These are phyloP conservation scores for Paspalum notatum DNA, from an alignment of 176 grass and related monocot species.

Conservation along the genomic window DNA sequence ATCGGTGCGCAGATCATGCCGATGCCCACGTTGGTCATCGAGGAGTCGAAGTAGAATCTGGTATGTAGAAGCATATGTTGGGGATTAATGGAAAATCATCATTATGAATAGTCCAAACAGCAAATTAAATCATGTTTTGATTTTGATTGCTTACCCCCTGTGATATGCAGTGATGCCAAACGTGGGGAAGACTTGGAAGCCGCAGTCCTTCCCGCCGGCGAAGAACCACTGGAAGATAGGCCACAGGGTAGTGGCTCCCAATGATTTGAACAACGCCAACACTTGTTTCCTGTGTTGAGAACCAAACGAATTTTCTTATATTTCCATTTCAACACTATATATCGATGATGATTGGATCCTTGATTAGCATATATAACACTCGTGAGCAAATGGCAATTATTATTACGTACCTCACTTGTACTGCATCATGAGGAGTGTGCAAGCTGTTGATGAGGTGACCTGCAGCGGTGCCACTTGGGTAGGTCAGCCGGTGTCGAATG, in stretches of 20 bases:
- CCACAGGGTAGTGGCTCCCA: constrained; percentile 44
- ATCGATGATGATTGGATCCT: too few species aligned
- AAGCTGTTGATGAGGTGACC: constrained; percentile 55
- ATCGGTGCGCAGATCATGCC: neutral
- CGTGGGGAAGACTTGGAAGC: constrained; percentile 48
- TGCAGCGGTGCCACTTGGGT: constrained; percentile 47
- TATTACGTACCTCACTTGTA: neutral
- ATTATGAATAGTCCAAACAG: neutral
- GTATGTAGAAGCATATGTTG: neutral
- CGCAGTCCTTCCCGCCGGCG: constrained; percentile 33
- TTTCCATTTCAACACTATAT: neutral
- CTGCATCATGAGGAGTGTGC: constrained; percentile 43
- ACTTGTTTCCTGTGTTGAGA: constrained; percentile 39
- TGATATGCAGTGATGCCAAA: constrained; percentile 45
- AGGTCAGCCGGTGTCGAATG: constrained; percentile 39
- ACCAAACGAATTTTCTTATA: neutral
- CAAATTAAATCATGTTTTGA: neutral
- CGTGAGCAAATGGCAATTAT: too few species aligned
- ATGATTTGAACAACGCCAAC: constrained; percentile 40
- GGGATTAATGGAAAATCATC: neutral
- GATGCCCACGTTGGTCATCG: neutral
- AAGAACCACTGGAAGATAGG: constrained; percentile 52
- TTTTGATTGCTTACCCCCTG: constrained; percentile 15
- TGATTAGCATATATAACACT: too few species aligned
- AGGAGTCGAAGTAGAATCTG: constrained; percentile 1